phyloP scores from a whole-genome alignment of 2,329 filamentous ascomycete species.

The Corinectria fuckeliana region DNA sequence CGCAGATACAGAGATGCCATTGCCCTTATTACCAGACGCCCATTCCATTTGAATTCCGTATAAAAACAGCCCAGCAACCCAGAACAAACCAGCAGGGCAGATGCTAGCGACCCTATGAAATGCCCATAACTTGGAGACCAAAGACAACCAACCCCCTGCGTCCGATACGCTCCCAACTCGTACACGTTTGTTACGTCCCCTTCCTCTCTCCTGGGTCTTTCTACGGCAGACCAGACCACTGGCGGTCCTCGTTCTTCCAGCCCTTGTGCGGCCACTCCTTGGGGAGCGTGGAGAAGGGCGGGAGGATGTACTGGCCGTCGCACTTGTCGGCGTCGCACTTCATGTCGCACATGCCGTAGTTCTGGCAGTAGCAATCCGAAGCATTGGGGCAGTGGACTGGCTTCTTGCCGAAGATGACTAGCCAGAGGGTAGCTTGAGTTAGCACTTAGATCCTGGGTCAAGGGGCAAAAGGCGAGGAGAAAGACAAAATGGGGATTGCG shows the following conservation, averaged over 20 bases:
- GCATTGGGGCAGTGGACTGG: constrained; percentile 67
- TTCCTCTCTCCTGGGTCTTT: background rate
- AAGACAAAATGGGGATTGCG: constrained; percentile 28
- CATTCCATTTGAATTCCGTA: constrained; percentile 7
- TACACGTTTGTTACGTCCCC: constrained; percentile 7
- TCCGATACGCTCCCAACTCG: too few relatives aligned
- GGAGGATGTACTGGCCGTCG: constrained; percentile 63
- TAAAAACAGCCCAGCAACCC: constrained; percentile 14
- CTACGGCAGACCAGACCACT: constrained; percentile 35
- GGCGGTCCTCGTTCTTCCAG: constrained; percentile 38
- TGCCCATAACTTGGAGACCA: background rate
- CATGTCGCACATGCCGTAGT: constrained; percentile 65
- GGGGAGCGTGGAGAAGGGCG: constrained; percentile 63
- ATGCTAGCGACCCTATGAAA: constrained; percentile 16
- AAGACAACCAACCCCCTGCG: too few relatives aligned
- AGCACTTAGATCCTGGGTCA: constrained; percentile 8
- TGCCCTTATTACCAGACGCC: constrained; percentile 17
- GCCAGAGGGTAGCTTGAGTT: constrained; percentile 1
- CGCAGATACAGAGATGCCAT: constrained; percentile 11
- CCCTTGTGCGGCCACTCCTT: constrained; percentile 62
- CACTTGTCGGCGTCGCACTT: constrained; percentile 55
- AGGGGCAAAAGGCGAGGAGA: background rate
- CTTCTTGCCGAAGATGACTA: constrained; percentile 65
- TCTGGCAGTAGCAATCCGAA: constrained; percentile 69
- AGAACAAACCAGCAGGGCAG: constrained; percentile 3